Conservation (phyloP, 352 stramenopile genomes). For the Phytophthora fragariaefolia region DNA sequence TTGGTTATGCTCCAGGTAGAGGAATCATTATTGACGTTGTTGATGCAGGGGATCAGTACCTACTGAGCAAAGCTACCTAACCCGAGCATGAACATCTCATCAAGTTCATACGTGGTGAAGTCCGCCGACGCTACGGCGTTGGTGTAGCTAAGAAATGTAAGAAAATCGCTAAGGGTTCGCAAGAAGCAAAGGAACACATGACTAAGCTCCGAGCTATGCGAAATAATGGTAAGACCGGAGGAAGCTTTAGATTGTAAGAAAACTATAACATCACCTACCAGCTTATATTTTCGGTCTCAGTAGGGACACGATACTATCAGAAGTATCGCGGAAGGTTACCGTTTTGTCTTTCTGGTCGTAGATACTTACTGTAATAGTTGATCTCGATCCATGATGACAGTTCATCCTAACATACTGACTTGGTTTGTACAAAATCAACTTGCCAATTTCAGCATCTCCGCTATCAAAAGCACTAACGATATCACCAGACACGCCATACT, state of each 20-base stretch:
- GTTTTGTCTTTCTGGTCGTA: background rate
- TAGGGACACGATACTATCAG: slow-evolving; percentile 18
- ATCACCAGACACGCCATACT: slow-evolving; percentile 18
- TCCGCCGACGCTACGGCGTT: no score
- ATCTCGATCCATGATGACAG: no score
- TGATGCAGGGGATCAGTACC: no score
- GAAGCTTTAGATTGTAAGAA: background rate
- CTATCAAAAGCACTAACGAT: slow-evolving; percentile 18
- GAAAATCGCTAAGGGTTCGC: no score
- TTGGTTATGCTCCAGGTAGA: no score
- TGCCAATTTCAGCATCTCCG: slow-evolving; percentile 8
- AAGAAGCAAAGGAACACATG: background rate
- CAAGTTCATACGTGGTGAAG: no score
- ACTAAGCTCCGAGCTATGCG: background rate
- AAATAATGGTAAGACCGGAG: background rate
- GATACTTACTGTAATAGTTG: slow-evolving; percentile 22
- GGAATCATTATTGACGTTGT: no score
- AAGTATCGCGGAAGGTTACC: slow-evolving; percentile 10
- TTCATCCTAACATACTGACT: slow-evolving; percentile 30
- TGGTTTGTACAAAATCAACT: slow-evolving; percentile 25
- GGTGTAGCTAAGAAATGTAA: no score
- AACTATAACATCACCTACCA: background rate
- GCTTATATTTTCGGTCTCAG: slow-evolving; percentile 9
- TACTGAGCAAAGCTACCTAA: no score
- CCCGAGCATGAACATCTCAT: no score